Base-by-base conservation (phyloP, 805 yeast genomes). In the Jamesozyma hellenica region DNA sequence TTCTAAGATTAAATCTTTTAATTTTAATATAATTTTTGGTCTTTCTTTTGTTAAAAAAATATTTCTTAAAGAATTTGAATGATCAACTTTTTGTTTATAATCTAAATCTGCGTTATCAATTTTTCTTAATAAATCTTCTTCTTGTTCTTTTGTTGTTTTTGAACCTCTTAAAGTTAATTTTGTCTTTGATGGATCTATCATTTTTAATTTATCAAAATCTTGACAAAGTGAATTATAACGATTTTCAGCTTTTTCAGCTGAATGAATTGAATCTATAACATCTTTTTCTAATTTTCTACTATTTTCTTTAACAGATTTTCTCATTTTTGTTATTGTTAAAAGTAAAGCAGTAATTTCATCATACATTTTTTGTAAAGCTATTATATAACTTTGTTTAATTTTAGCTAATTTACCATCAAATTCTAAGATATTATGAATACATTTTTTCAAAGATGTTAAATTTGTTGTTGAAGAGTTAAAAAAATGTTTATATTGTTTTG, bases 101-200 rank as follows among this genome's bases (percentile, higher is more conserved):
- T 92, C 98, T 39, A 74, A 71, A 60, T 92, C 96, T 0, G 96
- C 94, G 40, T 68, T 63, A 48, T 81, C 84, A 35, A 92, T 84
- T 55, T 90, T 88, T 40, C 79, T 66, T 44, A 73, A 77, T 15
- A 90, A 66, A 36, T 88, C 95, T 55, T 90, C 97, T 56, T 92
- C 97, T 63, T 90, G 96, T 36, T 72, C 75, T 38, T 79, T 81
- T 1, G 82, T 77, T 0, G 87, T 78, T 48, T 80, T 81, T 31
- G 84, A 74, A 43, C 82, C 81, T 55, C 84, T 84, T 56, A 92
- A 71, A 2, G 90, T 76, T 38, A 88, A 78, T 46, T 82, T 81
- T 50, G 85, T 85, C 60, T 82, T 84, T 42, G 81, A 71, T 16
- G 94, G 95, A 56, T 90, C 96, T 0, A 84, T 72, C 32, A 77